Conservation (phyloP, 169 alveolate genomes). For the Plasmodium coatneyi region DNA sequence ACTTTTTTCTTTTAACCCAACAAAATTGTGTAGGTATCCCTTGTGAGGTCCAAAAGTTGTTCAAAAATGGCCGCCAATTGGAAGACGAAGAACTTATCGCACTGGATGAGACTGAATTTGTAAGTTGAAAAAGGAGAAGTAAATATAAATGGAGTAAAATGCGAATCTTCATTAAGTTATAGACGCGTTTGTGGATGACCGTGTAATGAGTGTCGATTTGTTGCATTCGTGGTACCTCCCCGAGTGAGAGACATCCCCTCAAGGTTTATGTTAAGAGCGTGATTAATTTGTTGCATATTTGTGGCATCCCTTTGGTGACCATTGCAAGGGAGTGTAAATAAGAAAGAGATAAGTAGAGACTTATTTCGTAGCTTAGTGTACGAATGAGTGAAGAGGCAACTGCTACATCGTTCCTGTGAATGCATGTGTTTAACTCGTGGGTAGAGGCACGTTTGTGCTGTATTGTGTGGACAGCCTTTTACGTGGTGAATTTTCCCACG, state of each 20-base stretch:
- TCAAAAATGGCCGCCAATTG: conserved; percentile 64
- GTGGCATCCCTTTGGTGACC: not conserved
- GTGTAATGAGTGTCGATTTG: not conserved
- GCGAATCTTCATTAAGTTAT: not conserved
- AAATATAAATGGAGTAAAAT: not conserved
- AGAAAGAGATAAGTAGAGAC: not conserved
- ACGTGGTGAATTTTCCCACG: not conserved
- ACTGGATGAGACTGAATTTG: conserved; percentile 44
- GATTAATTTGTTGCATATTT: not conserved
- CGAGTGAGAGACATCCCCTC: not conserved
- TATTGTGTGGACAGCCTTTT: not conserved
- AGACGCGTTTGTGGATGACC: not conserved
- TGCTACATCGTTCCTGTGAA: not conserved
- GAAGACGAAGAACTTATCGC: conserved; percentile 65
- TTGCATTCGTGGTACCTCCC: not conserved
- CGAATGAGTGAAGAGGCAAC: not conserved
- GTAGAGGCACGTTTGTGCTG: not conserved
- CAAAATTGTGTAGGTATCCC: conserved; percentile 66
- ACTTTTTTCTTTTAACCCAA: not conserved
- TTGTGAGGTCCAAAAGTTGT: conserved; percentile 54
- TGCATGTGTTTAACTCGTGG: not conserved
- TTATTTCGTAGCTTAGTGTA: not conserved
- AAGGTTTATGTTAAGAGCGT: not conserved
- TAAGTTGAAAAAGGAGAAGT: conserved; percentile 21
- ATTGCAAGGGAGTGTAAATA: not conserved